Evolutionary conservation across 2,329 filamentous ascomycete species (phyloP).

Genomic region (Cladosporium sp.): DNA sequence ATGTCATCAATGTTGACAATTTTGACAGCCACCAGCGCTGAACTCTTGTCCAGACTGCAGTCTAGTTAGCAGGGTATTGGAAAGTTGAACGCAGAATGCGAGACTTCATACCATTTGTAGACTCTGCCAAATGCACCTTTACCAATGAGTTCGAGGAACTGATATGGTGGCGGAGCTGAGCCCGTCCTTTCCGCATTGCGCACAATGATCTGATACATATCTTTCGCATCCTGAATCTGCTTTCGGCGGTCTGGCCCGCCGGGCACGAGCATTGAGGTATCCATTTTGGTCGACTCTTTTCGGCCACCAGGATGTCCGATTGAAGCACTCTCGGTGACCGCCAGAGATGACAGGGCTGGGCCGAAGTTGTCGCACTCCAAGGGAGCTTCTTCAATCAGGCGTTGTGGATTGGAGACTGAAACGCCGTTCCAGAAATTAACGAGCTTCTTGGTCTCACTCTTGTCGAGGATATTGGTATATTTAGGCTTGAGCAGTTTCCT

Average conservation of each 20-base stretch:
- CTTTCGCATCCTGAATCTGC: conserved; percentile 64
- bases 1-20: conserved; percentile 80
- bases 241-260: conserved; percentile 48
- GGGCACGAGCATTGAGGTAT: conserved; percentile 10
- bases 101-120: conserved; percentile 54
- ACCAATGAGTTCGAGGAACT: conserved; percentile 68
- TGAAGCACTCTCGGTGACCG: no score
- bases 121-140: conserved; percentile 72
- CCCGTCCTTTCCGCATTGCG: conserved; percentile 59
- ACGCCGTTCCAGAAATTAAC: conserved; percentile 15
- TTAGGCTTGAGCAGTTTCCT: conserved; percentile 1
- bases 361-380: no score
- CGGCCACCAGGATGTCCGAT: no score
- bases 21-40: conserved; percentile 65
- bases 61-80: neutral
- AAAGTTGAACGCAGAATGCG: neutral
- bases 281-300: neutral
- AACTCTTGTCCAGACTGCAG: conserved; percentile 16
- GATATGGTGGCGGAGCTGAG: conserved; percentile 60
- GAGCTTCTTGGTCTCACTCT: conserved; percentile 15
- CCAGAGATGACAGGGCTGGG: no score
- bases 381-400: no score
- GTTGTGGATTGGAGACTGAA: no score
- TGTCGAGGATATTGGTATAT: conserved; percentile 15
- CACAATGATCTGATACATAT: conserved; percentile 62